Percentiles rank a stretch among this genome's conserved stretches.
Evolutionary conservation across 495 filamentous ascomycete species (phyloP).

Genomic region (Tuber magnatum): DNA sequence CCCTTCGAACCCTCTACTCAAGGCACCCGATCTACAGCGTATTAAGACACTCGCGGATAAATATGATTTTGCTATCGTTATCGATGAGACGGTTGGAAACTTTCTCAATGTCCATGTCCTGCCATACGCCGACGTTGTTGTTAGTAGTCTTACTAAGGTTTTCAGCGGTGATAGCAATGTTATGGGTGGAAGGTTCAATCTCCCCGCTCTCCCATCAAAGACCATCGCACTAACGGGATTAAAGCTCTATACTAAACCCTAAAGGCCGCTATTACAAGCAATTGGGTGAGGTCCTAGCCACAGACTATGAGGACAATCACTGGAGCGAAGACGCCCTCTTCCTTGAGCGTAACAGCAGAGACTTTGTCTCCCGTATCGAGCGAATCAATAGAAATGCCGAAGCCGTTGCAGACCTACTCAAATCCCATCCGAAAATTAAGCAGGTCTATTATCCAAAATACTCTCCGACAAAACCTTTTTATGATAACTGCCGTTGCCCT

Average conservation of each 20-base stretch:
- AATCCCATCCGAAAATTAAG: constrained; percentile 52
- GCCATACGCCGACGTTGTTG: constrained; percentile 79
- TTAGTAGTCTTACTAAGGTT: constrained; percentile 89
- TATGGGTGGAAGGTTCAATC: constrained; percentile 70
- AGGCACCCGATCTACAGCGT: constrained; percentile 70
- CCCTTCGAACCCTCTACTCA: constrained; percentile 82
- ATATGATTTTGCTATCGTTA: constrained; percentile 82
- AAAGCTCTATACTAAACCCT: constrained; percentile 74
- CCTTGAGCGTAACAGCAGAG: constrained; percentile 90
- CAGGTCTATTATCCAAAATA: constrained; percentile 80
- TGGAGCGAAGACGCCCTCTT: constrained; percentile 92
- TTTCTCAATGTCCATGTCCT: constrained; percentile 93
- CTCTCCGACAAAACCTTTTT: constrained; percentile 59
- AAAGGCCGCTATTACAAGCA: constrained; percentile 59
- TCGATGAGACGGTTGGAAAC: constrained; percentile 94
- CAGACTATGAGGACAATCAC: constrained; percentile 76
- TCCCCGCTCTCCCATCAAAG: not conserved
- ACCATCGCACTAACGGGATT: not conserved
- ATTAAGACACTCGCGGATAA: constrained; percentile 72
- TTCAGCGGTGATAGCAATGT: constrained; percentile 97
- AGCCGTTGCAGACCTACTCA: constrained; percentile 64
- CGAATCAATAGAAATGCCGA: constrained; percentile 83
- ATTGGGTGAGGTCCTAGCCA: constrained; percentile 56
- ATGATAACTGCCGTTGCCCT: constrained; percentile 68
- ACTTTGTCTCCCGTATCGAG: constrained; percentile 76